These are phyloP conservation scores for Fusarium sp. DNA, from an alignment of 2,329 filamentous ascomycete genomes.

Conservation along the genomic window DNA sequence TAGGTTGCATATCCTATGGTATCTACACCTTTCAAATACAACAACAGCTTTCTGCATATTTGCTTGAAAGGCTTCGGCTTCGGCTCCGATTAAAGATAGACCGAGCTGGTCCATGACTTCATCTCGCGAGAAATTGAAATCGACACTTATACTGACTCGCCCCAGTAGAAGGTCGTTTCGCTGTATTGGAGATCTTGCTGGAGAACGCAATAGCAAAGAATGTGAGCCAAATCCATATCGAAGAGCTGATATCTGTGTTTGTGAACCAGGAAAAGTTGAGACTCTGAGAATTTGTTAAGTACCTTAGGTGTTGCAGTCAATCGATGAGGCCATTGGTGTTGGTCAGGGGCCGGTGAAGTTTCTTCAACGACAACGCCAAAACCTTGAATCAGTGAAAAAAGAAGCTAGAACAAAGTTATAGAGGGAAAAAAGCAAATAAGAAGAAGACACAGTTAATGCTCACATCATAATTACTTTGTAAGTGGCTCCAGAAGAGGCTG, in stretches of 20 bases:
- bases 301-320: not conserved
- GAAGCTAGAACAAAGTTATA: not conserved
- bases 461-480: not conserved
- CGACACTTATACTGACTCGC: constrained; percentile 10
- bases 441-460: not conserved
- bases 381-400: too few species aligned
- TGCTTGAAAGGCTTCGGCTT: constrained; percentile 1
- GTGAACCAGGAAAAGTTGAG: not conserved
- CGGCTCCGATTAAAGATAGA: not conserved
- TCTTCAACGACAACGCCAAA: not conserved
- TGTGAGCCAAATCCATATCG: not conserved
- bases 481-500: not conserved
- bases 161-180: not conserved
- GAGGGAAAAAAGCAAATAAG: too few species aligned
- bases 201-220: constrained; percentile 6
- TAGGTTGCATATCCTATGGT: constrained; percentile 22
- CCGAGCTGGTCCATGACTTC: constrained; percentile 1
- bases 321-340: not conserved
- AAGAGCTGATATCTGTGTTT: not conserved
- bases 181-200: constrained; percentile 17
- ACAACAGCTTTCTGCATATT: constrained; percentile 17
- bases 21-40: constrained; percentile 8
- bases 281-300: not conserved
- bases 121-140: constrained; percentile 11
- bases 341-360: not conserved